Evolutionary conservation across 2,329 filamentous ascomycete genomes (phyloP), one percentile per base, ranked within the genome.

Genomic region (Xylaria polymorpha): DNA sequence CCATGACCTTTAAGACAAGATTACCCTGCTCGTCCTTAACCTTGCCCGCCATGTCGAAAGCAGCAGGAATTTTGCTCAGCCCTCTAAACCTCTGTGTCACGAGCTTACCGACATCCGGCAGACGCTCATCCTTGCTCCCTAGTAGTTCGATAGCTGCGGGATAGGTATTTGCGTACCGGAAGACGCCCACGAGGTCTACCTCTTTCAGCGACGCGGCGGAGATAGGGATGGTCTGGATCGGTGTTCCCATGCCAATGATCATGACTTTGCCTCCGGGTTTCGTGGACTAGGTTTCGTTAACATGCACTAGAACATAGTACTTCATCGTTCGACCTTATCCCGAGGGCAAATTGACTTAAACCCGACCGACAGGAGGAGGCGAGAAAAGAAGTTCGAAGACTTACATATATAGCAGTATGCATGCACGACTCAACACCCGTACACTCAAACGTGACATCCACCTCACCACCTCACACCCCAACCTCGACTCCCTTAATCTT

Each of bases 201-300:
- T 94, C 92, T 44, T 91, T 87, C 35, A 93, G 83, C 46, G 92
- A 90, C 3, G 91, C 91, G 5, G 90, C 90, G 8, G 89, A 92
- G 55, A 94, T 83, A 1, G 91, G 91, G 1, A 94, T 84, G 0
- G 91, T 93, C 78, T 94, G 91, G 61, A 93, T 87, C 0, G 92
- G 91, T 5, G 88, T 92, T 44, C 92, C 92, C 92, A 94, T 94
- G 62, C 92, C 92, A 29, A 94, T 91, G 78, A 94, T 89, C 78
- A 94, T 86, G 58, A 94, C 84, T 74, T 90, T 90, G 64, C 91
- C 92, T 48, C 92, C 92, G 0, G 91, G 87, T 70, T 85, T 85
- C 15, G 90, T 89, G 1, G 85, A 80, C 85, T 87, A 53, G 18
- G 14, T n/a, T n/a, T n/a, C 7, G 35, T 64, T 59, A 68, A 35